A percentile compares a stretch with the other conserved stretches of the same genome.
These are phyloP conservation scores for Candida anglica DNA, from an alignment of 805 yeast species.

Conservation along the genomic window DNA sequence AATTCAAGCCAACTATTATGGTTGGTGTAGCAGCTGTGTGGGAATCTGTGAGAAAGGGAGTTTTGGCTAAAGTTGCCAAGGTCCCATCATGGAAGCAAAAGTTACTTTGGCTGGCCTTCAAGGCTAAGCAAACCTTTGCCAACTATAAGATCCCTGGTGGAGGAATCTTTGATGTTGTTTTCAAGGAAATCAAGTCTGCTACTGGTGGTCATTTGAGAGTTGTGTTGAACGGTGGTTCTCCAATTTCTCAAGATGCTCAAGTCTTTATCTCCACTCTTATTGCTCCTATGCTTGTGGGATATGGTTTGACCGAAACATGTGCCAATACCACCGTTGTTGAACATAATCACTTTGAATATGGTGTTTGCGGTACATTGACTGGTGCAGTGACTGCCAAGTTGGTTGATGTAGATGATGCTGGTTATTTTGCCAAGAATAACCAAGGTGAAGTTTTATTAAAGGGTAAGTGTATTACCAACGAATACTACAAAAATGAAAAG, in stretches of 20 bases:
- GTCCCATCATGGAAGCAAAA: slow-evolving; percentile 66
- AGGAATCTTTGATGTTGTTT: slow-evolving; percentile 66
- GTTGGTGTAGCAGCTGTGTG: slow-evolving; percentile 99
- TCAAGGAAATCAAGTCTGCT: slow-evolving; percentile 86
- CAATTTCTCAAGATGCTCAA: slow-evolving; percentile 79
- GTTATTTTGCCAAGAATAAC: slow-evolving; percentile 82
- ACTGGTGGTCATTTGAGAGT: slow-evolving; percentile 86
- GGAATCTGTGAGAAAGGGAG: slow-evolving; percentile 94
- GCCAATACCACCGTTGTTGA: slow-evolving; percentile 78
- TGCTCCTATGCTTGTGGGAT: slow-evolving; percentile 88
- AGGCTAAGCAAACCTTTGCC: slow-evolving; percentile 63
- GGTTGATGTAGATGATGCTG: slow-evolving; percentile 87
- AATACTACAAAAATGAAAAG: slow-evolving; percentile 77
- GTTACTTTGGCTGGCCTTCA: slow-evolving; percentile 84
- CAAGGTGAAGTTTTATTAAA: slow-evolving; percentile 89
- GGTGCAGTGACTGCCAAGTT: slow-evolving; percentile 85
- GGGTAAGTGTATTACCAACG: slow-evolving; percentile 70
- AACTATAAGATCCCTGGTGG: slow-evolving; percentile 74
- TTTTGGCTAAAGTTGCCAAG: slow-evolving; percentile 66
- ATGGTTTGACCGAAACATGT: slow-evolving; percentile 94
- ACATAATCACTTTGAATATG: slow-evolving; percentile 63
- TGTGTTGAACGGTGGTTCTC: slow-evolving; percentile 89
- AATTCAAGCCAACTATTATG: slow-evolving; percentile 88
- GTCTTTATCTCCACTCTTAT: slow-evolving; percentile 69
- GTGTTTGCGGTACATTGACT: slow-evolving; percentile 77